These are phyloP conservation scores for Penium margaritaceum DNA, from an alignment of 139 green algal species.

Conservation along the genomic window DNA sequence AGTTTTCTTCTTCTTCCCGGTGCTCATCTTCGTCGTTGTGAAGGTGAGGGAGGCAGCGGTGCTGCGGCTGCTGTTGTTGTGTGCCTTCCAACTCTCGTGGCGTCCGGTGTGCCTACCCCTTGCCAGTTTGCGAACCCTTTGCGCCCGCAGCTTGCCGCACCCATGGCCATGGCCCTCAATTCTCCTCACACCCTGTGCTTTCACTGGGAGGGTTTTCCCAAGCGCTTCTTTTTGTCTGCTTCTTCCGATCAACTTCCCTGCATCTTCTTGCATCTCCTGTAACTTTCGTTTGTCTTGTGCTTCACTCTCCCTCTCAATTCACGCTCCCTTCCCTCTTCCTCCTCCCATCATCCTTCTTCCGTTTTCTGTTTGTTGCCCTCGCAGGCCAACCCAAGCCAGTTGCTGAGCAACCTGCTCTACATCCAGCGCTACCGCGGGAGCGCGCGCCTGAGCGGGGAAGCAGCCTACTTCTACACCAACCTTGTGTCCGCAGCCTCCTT, in stretches of 20 bases:
- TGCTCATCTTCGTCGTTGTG: neutral
- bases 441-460: constrained; percentile 45
- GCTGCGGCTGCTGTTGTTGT: too few species aligned
- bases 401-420: constrained; percentile 70
- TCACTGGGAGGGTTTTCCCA: neutral
- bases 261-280: neutral
- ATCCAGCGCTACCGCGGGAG: constrained; percentile 62
- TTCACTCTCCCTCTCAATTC: neutral
- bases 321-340: neutral
- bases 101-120: neutral
- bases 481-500: constrained; percentile 50
- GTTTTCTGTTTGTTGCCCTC: neutral
- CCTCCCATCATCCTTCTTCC: neutral
- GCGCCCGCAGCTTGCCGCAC: neutral
- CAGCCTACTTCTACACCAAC: constrained; percentile 58
- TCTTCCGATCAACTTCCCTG: neutral
- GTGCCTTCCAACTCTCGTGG: neutral
- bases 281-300: neutral
- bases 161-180: too few species aligned
- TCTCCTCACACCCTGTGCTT: neutral
- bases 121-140: neutral
- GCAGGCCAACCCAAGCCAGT: constrained; percentile 55
- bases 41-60: neutral
- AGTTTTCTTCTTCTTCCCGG: neutral
- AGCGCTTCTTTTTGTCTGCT: neutral